These are phyloP conservation scores for Croton laevigatus DNA, from an alignment of 441 rosid species.

Conservation along the genomic window DNA sequence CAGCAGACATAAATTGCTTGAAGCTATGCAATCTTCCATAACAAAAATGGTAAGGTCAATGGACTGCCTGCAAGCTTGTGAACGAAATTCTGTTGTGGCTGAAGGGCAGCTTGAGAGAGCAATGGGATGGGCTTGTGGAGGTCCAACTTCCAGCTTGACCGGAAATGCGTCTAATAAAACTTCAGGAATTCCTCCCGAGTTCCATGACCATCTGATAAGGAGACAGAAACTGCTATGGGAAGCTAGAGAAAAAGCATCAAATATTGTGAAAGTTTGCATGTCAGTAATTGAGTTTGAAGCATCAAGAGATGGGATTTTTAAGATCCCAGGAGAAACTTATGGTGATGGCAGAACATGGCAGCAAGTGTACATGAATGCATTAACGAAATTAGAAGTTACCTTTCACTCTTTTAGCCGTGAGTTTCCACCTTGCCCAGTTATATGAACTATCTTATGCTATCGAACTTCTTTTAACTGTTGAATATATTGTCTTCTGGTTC, in stretches of 20 bases:
- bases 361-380: constrained; percentile 66
- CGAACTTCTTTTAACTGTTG: constrained; percentile 15
- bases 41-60: constrained; percentile 65
- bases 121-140: constrained; percentile 99
- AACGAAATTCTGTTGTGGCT: constrained; percentile 65
- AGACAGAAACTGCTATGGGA: constrained; percentile 74
- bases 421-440: constrained; percentile 30
- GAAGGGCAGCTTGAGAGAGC: constrained; percentile 98
- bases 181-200: constrained; percentile 86
- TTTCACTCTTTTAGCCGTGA: constrained; percentile 83
- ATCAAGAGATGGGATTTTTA: constrained; percentile 84
- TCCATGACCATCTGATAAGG: constrained; percentile 80
- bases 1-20: constrained; percentile 71
- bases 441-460: constrained; percentile 10
- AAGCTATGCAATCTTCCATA: constrained; percentile 58
- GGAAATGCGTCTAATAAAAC: constrained; percentile 61
- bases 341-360: constrained; percentile 78
- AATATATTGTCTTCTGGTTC: constrained; percentile 19
- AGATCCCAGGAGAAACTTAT: constrained; percentile 54
- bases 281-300: constrained; percentile 89
- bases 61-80: constrained; percentile 81
- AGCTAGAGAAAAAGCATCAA: constrained; percentile 84
- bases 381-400: constrained; percentile 70
- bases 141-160: constrained; percentile 53
- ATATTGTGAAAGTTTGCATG: constrained; percentile 70